phyloP scores from a whole-genome alignment of 179 eudicot species.

The Camellia oleifera region DNA sequence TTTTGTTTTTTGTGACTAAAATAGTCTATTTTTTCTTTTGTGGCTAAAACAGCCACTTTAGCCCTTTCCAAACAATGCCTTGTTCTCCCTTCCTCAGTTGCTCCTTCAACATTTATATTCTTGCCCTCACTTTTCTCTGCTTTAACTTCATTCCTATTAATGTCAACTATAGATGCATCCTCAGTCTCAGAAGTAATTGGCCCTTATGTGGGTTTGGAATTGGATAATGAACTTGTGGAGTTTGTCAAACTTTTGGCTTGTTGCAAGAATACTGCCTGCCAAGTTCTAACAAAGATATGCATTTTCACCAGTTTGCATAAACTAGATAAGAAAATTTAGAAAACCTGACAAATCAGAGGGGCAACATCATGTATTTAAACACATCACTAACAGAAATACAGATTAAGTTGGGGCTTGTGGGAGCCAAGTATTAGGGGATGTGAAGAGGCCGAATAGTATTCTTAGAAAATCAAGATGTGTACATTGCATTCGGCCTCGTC shows the following conservation, averaged over 20 bases:
- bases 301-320: conserved; percentile 17
- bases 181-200: conserved; percentile 50
- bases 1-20: too few relatives aligned
- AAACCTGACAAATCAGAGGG: not conserved
- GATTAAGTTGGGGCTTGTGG: not conserved
- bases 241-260: conserved; percentile 44
- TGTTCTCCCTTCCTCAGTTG: conserved; percentile 83
- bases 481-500: too few relatives aligned
- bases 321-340: not conserved
- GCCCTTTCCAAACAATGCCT: too few relatives aligned
- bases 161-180: conserved; percentile 45
- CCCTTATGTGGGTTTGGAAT: conserved; percentile 46
- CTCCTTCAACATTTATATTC: conserved; percentile 67
- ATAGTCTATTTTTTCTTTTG: too few relatives aligned
- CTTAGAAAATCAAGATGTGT: too few relatives aligned
- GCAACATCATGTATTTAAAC: not conserved
- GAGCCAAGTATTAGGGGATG: too few relatives aligned
- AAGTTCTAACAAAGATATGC: conserved; percentile 7
- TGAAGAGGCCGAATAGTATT: too few relatives aligned
- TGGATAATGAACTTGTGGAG: conserved; percentile 45
- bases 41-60: too few relatives aligned
- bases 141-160: conserved; percentile 50
- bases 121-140: conserved; percentile 63
- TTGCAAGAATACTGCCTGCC: conserved; percentile 70
- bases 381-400: not conserved